Conservation (phyloP, 2,329 filamentous ascomycete genomes). For the Dothidotthia symphoricarpi region DNA sequence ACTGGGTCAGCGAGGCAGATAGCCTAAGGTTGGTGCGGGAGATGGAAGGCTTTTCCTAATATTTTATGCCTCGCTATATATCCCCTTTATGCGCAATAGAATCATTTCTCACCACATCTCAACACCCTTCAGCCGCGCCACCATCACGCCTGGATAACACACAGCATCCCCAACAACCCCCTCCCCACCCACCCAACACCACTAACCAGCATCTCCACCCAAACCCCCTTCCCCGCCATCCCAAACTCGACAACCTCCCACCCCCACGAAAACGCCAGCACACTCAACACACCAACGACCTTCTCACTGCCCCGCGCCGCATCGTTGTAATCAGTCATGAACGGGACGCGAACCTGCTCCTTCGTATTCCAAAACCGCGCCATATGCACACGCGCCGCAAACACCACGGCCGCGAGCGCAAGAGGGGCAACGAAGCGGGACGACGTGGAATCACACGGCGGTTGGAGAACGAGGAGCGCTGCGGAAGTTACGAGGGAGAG, state of each 20-base stretch:
- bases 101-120: too few species aligned
- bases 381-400: constrained; percentile 29
- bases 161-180: constrained; percentile 7
- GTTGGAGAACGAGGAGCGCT: constrained; percentile 15
- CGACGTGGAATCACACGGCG: constrained; percentile 4
- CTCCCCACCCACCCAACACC: constrained; percentile 5
- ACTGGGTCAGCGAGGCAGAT: constrained; percentile 67
- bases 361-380: constrained; percentile 35
- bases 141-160: too few species aligned
- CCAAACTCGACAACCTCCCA: constrained; percentile 18
- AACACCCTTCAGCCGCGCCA: too few species aligned
- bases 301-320: constrained; percentile 35
- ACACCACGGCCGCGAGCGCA: constrained; percentile 12
- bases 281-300: constrained; percentile 25
- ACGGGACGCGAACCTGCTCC: constrained; percentile 35
- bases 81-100: not conserved
- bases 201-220: constrained; percentile 4
- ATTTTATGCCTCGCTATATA: not conserved
- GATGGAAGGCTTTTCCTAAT: constrained; percentile 15
- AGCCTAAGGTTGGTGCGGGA: constrained; percentile 30
- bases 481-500: constrained; percentile 24
- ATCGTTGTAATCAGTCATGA: constrained; percentile 40
- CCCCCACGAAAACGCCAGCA: constrained; percentile 21
- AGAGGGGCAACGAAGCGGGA: constrained; percentile 9
- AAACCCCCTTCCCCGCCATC: constrained; percentile 7